Conservation (phyloP, 805 yeast genomes). For the Tetrapisispora nanseiensis region DNA sequence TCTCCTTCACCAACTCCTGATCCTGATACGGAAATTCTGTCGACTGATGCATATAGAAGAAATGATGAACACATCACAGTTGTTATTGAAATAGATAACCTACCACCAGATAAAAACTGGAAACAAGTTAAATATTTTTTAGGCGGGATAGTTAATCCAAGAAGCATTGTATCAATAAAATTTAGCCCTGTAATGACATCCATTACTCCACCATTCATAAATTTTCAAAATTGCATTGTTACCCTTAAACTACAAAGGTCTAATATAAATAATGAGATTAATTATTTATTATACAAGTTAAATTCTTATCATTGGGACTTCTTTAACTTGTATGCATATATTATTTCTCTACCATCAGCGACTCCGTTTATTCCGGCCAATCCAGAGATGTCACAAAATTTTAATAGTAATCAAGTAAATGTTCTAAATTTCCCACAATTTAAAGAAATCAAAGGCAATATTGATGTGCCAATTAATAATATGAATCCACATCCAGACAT, state of each 20-base stretch:
- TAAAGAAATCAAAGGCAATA: not conserved
- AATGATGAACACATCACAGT: not conserved
- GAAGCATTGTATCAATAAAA: constrained; percentile 23
- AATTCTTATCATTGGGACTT: constrained; percentile 28
- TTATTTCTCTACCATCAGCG: constrained; percentile 12
- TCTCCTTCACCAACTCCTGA: not conserved
- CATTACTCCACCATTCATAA: constrained; percentile 26
- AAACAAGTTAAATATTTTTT: constrained; percentile 26
- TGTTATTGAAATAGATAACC: constrained; percentile 22
- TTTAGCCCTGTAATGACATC: constrained; percentile 26
- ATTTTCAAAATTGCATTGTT: constrained; percentile 26
- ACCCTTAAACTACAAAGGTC: constrained; percentile 9
- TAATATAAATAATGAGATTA: constrained; percentile 11
- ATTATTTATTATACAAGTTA: constrained; percentile 19
- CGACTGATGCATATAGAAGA: not conserved
- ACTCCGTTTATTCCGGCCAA: not conserved
- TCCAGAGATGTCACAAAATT: not conserved
- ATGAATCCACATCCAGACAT: not conserved
- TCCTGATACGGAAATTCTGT: not conserved
- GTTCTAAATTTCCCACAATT: not conserved
- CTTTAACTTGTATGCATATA: constrained; percentile 22
- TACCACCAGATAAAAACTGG: constrained; percentile 30
- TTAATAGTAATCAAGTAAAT: not conserved
- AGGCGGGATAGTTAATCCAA: constrained; percentile 27
- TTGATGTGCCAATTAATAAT: not conserved